phyloP scores from a whole-genome alignment of 108 stramenopile genomes.

The Pseudonitzschia delicatissima region DNA sequence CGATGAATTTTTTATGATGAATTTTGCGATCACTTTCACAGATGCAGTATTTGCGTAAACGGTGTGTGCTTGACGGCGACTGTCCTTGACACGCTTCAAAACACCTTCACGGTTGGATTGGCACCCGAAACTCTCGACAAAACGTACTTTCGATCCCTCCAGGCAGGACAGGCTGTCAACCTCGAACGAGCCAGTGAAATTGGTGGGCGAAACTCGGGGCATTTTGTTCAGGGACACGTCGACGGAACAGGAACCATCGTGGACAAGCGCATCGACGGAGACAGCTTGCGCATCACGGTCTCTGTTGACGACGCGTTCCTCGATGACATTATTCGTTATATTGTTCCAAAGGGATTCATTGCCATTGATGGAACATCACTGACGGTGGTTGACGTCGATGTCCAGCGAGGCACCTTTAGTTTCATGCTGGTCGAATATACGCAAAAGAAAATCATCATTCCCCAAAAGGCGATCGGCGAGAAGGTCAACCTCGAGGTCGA shows the following conservation, averaged over 20 bases:
- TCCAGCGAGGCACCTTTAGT: slow-evolving; percentile 79
- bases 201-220: slow-evolving; percentile 93
- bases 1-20: too few species aligned
- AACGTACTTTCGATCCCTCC: slow-evolving; percentile 74
- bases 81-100: slow-evolving; percentile 48
- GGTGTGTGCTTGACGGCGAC: slow-evolving; percentile 98
- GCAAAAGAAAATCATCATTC: slow-evolving; percentile 91
- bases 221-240: slow-evolving; percentile 98
- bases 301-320: slow-evolving; percentile 23
- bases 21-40: too few species aligned
- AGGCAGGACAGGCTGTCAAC: slow-evolving; percentile 75
- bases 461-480: slow-evolving; percentile 67
- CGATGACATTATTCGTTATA: slow-evolving; percentile 77
- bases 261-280: slow-evolving; percentile 78
- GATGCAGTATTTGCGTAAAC: slow-evolving; percentile 94
- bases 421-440: slow-evolving; percentile 99
- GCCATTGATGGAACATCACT: slow-evolving; percentile 96
- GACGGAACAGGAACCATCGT: slow-evolving; percentile 87
- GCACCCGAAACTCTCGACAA: slow-evolving; percentile 92
- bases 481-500: slow-evolving; percentile 95
- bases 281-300: slow-evolving; percentile 89
- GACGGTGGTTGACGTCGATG: slow-evolving; percentile 85
- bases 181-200: slow-evolving; percentile 91
- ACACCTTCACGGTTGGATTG: slow-evolving; percentile 81
- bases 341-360: slow-evolving; percentile 98